Conservation (phyloP, 495 filamentous ascomycete species). For the Jackrogersella minutella region DNA sequence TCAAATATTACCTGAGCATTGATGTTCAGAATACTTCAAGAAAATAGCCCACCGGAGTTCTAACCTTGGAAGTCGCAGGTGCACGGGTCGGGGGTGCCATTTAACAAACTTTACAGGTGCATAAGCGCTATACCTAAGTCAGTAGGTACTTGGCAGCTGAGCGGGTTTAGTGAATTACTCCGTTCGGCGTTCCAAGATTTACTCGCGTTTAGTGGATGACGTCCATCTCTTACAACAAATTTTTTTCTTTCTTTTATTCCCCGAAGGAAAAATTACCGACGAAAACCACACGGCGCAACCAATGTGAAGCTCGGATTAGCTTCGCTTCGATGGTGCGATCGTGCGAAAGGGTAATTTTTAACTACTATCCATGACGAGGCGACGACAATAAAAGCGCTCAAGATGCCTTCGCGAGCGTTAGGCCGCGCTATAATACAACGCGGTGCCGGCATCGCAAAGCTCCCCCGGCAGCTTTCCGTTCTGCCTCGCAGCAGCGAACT, state of each 20-base stretch:
- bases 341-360: conserved; percentile 11
- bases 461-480: conserved; percentile 15
- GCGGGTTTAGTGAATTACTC: conserved; percentile 17
- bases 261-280: conserved; percentile 9
- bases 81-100: too few relatives aligned
- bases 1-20: too few relatives aligned
- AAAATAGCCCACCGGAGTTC: conserved; percentile 34
- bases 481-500: conserved; percentile 18
- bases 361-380: conserved; percentile 33
- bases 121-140: conserved; percentile 8
- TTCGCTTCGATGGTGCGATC: conserved; percentile 32
- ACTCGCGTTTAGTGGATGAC: conserved; percentile 32
- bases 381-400: conserved; percentile 33
- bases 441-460: conserved; percentile 36
- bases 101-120: conserved; percentile 3
- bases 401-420: conserved; percentile 40
- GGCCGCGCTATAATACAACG: conserved; percentile 32
- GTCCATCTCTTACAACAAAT: conserved; percentile 20
- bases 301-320: conserved; percentile 24
- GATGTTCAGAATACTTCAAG: too few relatives aligned
- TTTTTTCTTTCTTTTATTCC: conserved; percentile 20
- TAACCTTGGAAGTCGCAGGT: too few relatives aligned
- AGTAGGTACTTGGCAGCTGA: not conserved
- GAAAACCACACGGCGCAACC: conserved; percentile 11
- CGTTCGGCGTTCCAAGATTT: conserved; percentile 9